Evolutionary conservation across 345 rosid genomes (phyloP).

Genomic region (Salix udensis): DNA sequence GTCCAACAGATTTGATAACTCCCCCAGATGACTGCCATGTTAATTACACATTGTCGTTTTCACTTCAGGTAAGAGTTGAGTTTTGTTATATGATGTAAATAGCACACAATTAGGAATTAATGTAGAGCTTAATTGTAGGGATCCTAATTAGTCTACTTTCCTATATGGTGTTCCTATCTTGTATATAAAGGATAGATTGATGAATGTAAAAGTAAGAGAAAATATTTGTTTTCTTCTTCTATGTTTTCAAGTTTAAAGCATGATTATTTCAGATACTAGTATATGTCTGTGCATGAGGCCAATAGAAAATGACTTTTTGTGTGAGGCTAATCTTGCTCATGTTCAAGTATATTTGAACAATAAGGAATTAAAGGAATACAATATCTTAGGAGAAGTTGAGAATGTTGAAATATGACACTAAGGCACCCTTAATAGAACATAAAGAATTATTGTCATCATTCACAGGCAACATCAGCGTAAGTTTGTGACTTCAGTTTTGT

Average conservation of each 20-base stretch:
- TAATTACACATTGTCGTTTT: conserved; percentile 82
- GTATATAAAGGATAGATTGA: too few species aligned
- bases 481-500: background rate
- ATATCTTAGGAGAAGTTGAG: background rate
- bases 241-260: conserved; percentile 3
- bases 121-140: too few species aligned
- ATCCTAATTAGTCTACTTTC: too few species aligned
- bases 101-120: too few species aligned
- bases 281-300: background rate
- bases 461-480: background rate
- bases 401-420: background rate
- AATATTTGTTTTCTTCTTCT: too few species aligned
- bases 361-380: background rate
- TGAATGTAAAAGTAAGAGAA: too few species aligned
- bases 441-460: background rate
- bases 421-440: background rate
- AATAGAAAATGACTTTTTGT: background rate
- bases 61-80: conserved; percentile 64
- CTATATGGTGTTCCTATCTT: too few species aligned
- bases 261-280: conserved; percentile 9
- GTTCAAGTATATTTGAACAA: background rate
- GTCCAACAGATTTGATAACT: conserved; percentile 84
- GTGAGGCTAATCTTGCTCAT: background rate
- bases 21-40: conserved; percentile 99
- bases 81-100: too few species aligned